A percentile compares a stretch with the other conserved stretches of the same genome.
Conservation (phyloP, 345 rosid genomes). For the Crucihimalaya himalaica region DNA sequence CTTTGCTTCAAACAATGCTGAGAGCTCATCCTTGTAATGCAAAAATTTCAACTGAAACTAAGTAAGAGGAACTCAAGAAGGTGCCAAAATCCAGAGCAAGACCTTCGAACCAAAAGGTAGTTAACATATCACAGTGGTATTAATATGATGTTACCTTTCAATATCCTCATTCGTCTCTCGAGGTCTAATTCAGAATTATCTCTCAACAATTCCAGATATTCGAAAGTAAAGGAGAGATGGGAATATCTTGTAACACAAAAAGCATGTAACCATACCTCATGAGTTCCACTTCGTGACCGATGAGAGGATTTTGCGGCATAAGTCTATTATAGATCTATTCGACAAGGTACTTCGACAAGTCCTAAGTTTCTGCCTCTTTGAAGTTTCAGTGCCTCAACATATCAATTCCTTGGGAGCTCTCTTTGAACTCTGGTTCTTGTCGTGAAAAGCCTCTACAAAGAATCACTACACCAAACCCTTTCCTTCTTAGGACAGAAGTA, state of each 20-base stretch:
- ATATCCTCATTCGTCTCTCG: not conserved
- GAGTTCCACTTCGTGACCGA: slow-evolving; percentile 74
- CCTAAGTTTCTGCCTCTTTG: not conserved
- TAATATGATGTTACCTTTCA: not conserved
- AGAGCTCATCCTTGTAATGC: slow-evolving; percentile 76
- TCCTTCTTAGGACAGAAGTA: slow-evolving; percentile 77
- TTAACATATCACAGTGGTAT: slow-evolving; percentile 1
- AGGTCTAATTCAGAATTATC: not conserved
- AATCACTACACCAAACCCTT: slow-evolving; percentile 69
- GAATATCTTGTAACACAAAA: slow-evolving; percentile 57
- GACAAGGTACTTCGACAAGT: not conserved
- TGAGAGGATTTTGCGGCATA: slow-evolving; percentile 63
- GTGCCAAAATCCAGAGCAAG: slow-evolving; percentile 86
- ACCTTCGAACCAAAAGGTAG: slow-evolving; percentile 77
- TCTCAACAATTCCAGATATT: slow-evolving; percentile 52
- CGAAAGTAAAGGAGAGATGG: slow-evolving; percentile 79
- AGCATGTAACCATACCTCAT: slow-evolving; percentile 60
- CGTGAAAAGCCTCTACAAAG: slow-evolving; percentile 52
- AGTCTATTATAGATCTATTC: slow-evolving; percentile 56
- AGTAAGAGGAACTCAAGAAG: slow-evolving; percentile 77
- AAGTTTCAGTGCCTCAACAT: slow-evolving; percentile 6
- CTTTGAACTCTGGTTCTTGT: slow-evolving; percentile 63
- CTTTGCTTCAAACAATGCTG: slow-evolving; percentile 67
- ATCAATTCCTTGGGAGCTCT: slow-evolving; percentile 53
- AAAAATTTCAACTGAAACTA: slow-evolving; percentile 69